Evolutionary conservation across 495 filamentous ascomycete species (phyloP).

Genomic region (Penicillium parvum): DNA sequence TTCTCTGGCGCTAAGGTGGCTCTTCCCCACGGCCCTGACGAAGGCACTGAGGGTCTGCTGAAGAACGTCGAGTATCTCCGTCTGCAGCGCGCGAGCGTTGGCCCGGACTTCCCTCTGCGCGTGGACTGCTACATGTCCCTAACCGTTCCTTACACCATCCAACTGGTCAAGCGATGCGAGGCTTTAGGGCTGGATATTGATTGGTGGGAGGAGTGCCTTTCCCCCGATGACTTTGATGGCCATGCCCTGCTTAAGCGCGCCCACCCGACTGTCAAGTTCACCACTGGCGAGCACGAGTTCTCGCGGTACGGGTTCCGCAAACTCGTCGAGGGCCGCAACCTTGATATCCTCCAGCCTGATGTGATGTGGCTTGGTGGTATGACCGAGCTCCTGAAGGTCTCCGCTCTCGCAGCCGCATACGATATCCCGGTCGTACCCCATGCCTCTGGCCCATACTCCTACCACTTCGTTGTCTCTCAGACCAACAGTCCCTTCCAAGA

Average conservation of each 20-base stretch:
- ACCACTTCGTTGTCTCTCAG: conserved; percentile 90
- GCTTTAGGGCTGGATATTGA: conserved; percentile 79
- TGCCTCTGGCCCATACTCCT: conserved; percentile 86
- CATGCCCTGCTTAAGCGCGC: conserved; percentile 84
- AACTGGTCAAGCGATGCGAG: conserved; percentile 76
- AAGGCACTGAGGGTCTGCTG: conserved; percentile 70
- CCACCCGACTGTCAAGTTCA: conserved; percentile 87
- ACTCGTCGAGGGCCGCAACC: conserved; percentile 82
- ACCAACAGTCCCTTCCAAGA: conserved; percentile 91
- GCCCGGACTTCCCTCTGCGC: conserved; percentile 85
- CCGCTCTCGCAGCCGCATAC: conserved; percentile 84
- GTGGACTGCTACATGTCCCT: conserved; percentile 97
- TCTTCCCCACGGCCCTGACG: conserved; percentile 81
- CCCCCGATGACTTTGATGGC: conserved; percentile 85
- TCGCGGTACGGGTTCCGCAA: conserved; percentile 91
- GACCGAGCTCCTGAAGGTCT: conserved; percentile 85
- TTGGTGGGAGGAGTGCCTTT: conserved; percentile 95
- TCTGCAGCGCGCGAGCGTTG: conserved; percentile 77
- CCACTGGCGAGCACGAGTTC: conserved; percentile 92
- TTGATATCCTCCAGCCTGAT: conserved; percentile 91
- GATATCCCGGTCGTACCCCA: conserved; percentile 94
- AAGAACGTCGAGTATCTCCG: conserved; percentile 88
- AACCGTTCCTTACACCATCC: conserved; percentile 86
- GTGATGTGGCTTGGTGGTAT: conserved; percentile 95
- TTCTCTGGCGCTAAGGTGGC: conserved; percentile 89